These are phyloP conservation scores for Mycena belliarum DNA, from an alignment of 768 basidiomycete species.

Conservation along the genomic window DNA sequence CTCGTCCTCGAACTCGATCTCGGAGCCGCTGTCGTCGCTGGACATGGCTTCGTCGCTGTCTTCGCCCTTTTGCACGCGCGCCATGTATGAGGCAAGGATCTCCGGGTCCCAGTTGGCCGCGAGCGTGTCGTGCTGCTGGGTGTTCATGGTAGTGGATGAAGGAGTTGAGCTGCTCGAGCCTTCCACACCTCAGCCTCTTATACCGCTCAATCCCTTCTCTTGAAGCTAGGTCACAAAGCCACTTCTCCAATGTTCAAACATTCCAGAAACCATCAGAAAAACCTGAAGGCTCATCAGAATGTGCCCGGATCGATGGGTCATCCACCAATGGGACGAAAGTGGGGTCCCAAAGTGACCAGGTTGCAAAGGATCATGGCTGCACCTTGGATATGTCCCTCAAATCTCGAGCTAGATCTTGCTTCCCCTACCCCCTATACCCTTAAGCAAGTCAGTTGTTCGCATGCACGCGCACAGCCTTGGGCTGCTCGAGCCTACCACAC, in stretches of 20 bases:
- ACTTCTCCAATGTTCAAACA: neutral
- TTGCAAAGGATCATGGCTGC: neutral
- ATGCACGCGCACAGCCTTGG: constrained; percentile 4
- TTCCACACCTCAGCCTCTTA: constrained; percentile 6
- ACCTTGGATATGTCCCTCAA: constrained; percentile 9
- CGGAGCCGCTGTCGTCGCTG: constrained; percentile 19
- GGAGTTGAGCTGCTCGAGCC: neutral
- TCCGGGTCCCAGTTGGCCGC: constrained; percentile 23
- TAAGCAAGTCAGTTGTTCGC: neutral
- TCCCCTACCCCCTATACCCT: neutral
- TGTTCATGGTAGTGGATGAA: constrained; percentile 3
- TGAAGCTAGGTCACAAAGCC: neutral
- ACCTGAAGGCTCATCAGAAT: constrained; percentile 20
- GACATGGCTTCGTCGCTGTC: constrained; percentile 22
- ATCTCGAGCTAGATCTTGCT: constrained; percentile 8
- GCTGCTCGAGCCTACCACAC: too few relatives aligned
- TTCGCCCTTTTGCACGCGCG: constrained; percentile 3
- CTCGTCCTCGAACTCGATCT: constrained; percentile 19
- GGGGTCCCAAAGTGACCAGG: constrained; percentile 10
- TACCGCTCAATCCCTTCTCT: neutral
- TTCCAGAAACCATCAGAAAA: constrained; percentile 17
- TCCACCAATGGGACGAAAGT: constrained; percentile 15
- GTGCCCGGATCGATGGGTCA: constrained; percentile 3
- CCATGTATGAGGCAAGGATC: constrained; percentile 19
- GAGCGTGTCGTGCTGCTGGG: constrained; percentile 9